Evolutionary conservation across 2,329 filamentous ascomycete genomes (phyloP).

Genomic region (Magnaporthiopsis rhizophila): DNA sequence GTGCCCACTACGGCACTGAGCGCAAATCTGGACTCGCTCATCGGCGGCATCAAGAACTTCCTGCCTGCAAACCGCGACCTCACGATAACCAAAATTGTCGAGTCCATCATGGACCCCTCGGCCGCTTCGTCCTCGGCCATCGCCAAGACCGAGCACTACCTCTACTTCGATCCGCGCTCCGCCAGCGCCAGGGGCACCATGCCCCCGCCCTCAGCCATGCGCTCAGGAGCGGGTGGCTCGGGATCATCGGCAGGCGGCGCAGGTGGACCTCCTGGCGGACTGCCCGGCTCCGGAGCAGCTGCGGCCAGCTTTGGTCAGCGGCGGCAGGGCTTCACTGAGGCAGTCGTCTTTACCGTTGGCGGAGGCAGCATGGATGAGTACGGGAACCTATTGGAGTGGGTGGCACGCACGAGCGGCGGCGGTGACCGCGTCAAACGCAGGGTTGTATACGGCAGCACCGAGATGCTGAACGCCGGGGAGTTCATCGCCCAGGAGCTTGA

Average conservation of each 20-base stretch:
- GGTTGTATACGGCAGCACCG: slow-evolving; percentile 92
- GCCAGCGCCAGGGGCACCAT: slow-evolving; percentile 89
- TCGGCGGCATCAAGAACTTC: slow-evolving; percentile 96
- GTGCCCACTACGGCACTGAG: slow-evolving; percentile 61
- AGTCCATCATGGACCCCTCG: slow-evolving; percentile 94
- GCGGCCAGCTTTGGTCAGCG: slow-evolving; percentile 80
- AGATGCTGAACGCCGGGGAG: slow-evolving; percentile 61
- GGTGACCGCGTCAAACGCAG: slow-evolving; percentile 60
- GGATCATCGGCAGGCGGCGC: slow-evolving; percentile 20
- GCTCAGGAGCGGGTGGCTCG: slow-evolving; percentile 27
- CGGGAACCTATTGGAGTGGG: slow-evolving; percentile 95
- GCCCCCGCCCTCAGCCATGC: slow-evolving; percentile 64
- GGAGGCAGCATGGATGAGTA: slow-evolving; percentile 99
- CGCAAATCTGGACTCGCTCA: slow-evolving; percentile 86
- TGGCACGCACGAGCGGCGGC: slow-evolving; percentile 60
- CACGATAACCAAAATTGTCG: slow-evolving; percentile 94
- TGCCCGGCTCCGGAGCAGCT: slow-evolving; percentile 49
- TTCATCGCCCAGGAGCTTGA: slow-evolving; percentile 59
- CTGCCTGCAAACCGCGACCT: slow-evolving; percentile 92
- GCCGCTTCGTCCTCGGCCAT: slow-evolving; percentile 86
- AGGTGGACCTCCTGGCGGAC: slow-evolving; percentile 34
- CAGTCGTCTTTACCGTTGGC: slow-evolving; percentile 89
- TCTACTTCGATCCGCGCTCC: slow-evolving; percentile 94
- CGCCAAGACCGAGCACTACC: slow-evolving; percentile 90
- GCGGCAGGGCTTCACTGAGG: slow-evolving; percentile 81